phyloP scores from a whole-genome alignment of 192 early-diverging fungal species.

The Coemansia sp. region DNA sequence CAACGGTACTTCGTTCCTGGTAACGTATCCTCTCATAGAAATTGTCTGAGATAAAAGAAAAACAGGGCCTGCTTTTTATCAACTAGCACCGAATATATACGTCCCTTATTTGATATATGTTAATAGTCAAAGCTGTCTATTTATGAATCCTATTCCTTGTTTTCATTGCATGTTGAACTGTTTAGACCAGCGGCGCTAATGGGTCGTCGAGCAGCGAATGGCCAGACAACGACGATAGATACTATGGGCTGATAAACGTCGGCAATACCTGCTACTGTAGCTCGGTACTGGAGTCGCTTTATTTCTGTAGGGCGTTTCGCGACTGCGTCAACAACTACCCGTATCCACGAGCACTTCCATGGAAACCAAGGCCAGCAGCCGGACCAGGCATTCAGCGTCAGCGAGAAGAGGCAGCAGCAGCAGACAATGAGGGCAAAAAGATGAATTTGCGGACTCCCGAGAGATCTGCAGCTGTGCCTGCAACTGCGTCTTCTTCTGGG shows the following conservation, averaged over 20 bases:
- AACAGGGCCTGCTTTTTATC: too few relatives aligned
- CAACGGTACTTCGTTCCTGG: not conserved
- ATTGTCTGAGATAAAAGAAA: too few relatives aligned
- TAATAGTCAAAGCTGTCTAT: not conserved
- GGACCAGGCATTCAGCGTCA: not conserved
- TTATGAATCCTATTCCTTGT: not conserved
- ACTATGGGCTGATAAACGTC: constrained; percentile 92
- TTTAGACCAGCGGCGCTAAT: constrained; percentile 28
- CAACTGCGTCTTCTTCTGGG: not conserved
- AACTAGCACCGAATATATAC: too few relatives aligned
- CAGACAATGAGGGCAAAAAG: not conserved
- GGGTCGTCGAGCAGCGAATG: constrained; percentile 32
- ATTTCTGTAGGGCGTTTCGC: constrained; percentile 92
- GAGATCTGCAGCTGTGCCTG: constrained; percentile 2
- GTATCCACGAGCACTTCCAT: constrained; percentile 48
- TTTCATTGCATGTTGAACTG: not conserved
- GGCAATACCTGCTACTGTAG: constrained; percentile 79
- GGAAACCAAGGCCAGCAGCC: not conserved
- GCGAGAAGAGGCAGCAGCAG: not conserved
- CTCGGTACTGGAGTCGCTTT: constrained; percentile 93
- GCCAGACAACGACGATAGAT: constrained; percentile 71
- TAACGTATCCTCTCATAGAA: not conserved
- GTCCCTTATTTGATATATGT: not conserved
- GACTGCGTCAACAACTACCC: constrained; percentile 84
- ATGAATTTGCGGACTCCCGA: constrained; percentile 1